Base-by-base conservation (phyloP, 2,329 filamentous ascomycete species). In the Neobulgaria alba region DNA sequence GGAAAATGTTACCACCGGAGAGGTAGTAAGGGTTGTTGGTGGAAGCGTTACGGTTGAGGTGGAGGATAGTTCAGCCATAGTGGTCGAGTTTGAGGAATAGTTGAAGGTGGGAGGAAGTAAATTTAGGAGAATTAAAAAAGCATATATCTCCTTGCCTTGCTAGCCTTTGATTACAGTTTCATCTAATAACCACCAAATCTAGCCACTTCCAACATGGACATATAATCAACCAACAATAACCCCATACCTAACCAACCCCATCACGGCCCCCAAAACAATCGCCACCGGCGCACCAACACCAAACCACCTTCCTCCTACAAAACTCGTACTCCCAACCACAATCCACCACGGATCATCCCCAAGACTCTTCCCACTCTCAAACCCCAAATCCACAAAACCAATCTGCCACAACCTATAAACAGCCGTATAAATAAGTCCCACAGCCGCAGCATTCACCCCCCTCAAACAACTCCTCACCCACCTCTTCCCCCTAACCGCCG, bases 381-480 rank as follows among this genome's bases (percentile, higher is more conserved):
- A 67, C 0, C 63, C 61, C 15, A 68, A 60, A 10, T 71, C 73
- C 4, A 81, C 58, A 42, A 69, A 78, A 0, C 77, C 77, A 50
- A 80, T 72, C 58, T 77, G 66, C 73, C 74, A 79, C 5, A 81
- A 59, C 3, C 75, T 63, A 47, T 81, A 81, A 0, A 82, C 75
- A 0, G 77, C 77, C 0, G 76, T 79, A 40, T 76, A 82, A 1
- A 81, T 72, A 29, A 81, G 48, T 0, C 77, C 77, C 0, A 80
- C 73, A 0, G 77, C 77, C 0, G 65, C 66, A 0, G 77, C 74
- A 54, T 80, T 81, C 5, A 79, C 58, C 0, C 77, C 77, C 10
- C 75, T 54, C 5, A 81, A 48, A 0, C 65, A 57, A 10, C 68
- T 67, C 36, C 64, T 68, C 1, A 79, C 69, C 55, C 64, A 66